Base-by-base conservation (phyloP, 805 yeast genomes). In the Metschnikowia gelsemii region DNA sequence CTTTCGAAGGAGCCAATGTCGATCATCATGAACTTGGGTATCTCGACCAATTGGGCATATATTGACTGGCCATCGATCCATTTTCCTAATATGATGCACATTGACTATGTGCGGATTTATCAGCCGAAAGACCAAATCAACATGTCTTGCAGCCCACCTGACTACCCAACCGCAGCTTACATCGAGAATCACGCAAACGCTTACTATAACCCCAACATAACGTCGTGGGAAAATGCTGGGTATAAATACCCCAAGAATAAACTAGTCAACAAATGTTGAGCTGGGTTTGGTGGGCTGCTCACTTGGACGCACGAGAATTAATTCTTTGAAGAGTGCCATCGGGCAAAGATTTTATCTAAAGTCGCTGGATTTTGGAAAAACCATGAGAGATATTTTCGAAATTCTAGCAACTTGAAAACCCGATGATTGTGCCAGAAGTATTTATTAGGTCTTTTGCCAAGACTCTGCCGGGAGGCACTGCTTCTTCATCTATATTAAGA, bases 1-100 rank as follows among this genome's bases (percentile, higher is more conserved):
- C 76, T 91, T 21, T 73, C 93, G 17, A 83, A 84, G 60, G 99
- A 91, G 59, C 98, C 98, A 50, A 89, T 91, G 97, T 76, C 95
- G 2, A 75, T 91, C 46, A 66, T 91, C 50, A 57, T 91, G 72
- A 91, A 91, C 62, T 66, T 91, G 66, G 99, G 96, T 72, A 68
- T 91, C 39, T 90, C 97, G 12, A 84, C 82, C 56, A 84, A 80
- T 46, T 91, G 98, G 98, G 87, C 93, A 6, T 87, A 86, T 62
- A 91, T 91, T 47, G 91, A 89, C 66, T 91, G 96, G 96, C 79
- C 80, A 32, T 70, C 80, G 4, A 69, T 89, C 45, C 65, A 66
- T 33, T 91, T 91, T 77, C 99, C 99, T 2, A 77, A 76, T 11
- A 73, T 77, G 1, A 71, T 90, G 81, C 70, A 78, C 43, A 67